Evolutionary conservation across 2,329 filamentous ascomycete genomes (phyloP).

Genomic region (Fusarium humuli): DNA sequence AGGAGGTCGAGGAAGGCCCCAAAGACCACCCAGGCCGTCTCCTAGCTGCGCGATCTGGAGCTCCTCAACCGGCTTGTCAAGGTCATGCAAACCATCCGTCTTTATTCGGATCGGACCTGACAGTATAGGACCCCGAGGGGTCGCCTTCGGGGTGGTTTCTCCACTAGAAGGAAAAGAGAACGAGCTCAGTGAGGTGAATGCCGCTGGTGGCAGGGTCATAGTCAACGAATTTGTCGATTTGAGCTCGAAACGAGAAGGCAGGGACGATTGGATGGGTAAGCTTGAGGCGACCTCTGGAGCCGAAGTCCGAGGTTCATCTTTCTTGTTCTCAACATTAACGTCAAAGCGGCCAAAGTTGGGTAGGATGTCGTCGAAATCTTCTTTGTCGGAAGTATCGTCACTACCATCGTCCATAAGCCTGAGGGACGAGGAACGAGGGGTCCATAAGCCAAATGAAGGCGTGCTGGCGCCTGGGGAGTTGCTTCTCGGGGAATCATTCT

Average conservation of each 20-base stretch:
- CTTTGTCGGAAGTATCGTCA: slow-evolving; percentile 56
- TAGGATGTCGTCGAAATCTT: slow-evolving; percentile 63
- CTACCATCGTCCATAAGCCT: slow-evolving; percentile 60
- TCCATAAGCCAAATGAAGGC: slow-evolving; percentile 50
- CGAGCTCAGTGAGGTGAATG: slow-evolving; percentile 32
- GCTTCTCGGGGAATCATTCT: slow-evolving; percentile 35
- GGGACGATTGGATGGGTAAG: slow-evolving; percentile 24
- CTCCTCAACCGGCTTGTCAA: slow-evolving; percentile 50
- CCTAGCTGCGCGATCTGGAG: slow-evolving; percentile 52
- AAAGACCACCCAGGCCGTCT: slow-evolving; percentile 57
- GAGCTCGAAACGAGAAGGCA: slow-evolving; percentile 33
- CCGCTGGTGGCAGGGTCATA: slow-evolving; percentile 39
- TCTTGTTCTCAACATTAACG: slow-evolving; percentile 31
- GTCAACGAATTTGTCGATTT: slow-evolving; percentile 35
- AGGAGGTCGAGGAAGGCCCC: slow-evolving; percentile 58
- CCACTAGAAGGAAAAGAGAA: slow-evolving; percentile 39
- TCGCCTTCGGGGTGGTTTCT: slow-evolving; percentile 35
- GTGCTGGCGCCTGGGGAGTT: slow-evolving; percentile 36
- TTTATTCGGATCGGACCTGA: slow-evolving; percentile 53
- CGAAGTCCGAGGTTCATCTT: neutral
- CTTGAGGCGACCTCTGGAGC: slow-evolving; percentile 11
- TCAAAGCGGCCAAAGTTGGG: slow-evolving; percentile 62
- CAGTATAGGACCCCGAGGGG: slow-evolving; percentile 47
- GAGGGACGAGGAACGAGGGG: slow-evolving; percentile 54
- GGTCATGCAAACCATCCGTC: slow-evolving; percentile 46